Evolutionary conservation across 2,329 filamentous ascomycete genomes (phyloP).

Genomic region (Fusarium sp.): DNA sequence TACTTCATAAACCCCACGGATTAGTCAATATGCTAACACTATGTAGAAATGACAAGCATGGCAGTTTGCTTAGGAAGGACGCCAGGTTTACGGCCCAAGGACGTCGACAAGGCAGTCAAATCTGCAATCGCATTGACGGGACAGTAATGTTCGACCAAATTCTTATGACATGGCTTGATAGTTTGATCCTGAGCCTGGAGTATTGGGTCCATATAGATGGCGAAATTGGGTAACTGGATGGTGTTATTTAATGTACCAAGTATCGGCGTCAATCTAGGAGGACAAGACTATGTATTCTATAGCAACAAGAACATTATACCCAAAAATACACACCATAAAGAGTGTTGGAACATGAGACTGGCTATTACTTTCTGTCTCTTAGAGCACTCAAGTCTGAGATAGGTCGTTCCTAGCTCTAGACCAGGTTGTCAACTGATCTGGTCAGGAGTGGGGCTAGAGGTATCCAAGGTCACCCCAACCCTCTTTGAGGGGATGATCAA

Average conservation of each 20-base stretch:
- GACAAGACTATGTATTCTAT: not conserved
- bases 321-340: not conserved
- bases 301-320: not conserved
- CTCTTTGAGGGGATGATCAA: slow-evolving; percentile 10
- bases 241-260: not conserved
- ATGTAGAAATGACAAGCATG: slow-evolving; percentile 50
- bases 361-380: not conserved
- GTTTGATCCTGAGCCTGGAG: not conserved
- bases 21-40: slow-evolving; percentile 1
- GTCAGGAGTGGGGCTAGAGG: slow-evolving; percentile 18
- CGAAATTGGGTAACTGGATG: slow-evolving; percentile 9
- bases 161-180: not conserved
- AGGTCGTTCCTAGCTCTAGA: not conserved
- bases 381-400: not conserved
- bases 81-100: slow-evolving; percentile 53
- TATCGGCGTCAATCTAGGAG: not conserved
- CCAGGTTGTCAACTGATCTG: slow-evolving; percentile 1
- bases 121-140: slow-evolving; percentile 30
- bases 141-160: not conserved
- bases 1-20: accelerated
- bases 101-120: slow-evolving; percentile 49
- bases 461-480: not conserved
- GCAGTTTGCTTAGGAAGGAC: slow-evolving; percentile 55
- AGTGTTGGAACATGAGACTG: not conserved
- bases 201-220: not conserved